Conservation (phyloP, 345 rosid genomes). For the Eucalyptus regnans region DNA sequence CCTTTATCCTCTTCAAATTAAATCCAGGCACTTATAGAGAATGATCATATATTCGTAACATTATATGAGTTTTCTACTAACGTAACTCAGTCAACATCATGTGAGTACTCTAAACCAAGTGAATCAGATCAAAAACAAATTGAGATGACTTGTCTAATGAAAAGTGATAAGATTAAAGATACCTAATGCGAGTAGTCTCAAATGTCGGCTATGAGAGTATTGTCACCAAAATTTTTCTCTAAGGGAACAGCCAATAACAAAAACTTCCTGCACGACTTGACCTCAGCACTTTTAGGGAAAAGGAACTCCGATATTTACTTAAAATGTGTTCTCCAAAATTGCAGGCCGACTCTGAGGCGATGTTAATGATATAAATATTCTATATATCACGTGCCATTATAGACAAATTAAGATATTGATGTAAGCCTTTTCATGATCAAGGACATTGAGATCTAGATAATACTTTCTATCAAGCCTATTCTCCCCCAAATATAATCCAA, state of each 20-base stretch:
- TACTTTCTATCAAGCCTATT: neutral
- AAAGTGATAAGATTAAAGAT: neutral
- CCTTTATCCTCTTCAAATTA: neutral
- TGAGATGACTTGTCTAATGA: neutral
- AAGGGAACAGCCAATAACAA: fast-evolving
- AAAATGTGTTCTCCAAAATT: neutral
- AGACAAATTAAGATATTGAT: neutral
- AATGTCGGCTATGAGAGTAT: no score
- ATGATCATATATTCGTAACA: neutral
- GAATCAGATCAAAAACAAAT: neutral
- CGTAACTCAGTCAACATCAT: neutral
- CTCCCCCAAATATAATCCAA: neutral
- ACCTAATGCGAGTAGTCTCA: no score
- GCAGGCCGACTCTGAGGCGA: fast-evolving
- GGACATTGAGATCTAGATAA: neutral
- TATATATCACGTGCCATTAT: neutral
- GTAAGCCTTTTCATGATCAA: neutral
- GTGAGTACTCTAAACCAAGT: neutral
- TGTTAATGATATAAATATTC: neutral
- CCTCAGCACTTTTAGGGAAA: neutral
- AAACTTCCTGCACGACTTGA: no score
- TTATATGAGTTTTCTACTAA: neutral
- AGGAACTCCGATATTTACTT: neutral
- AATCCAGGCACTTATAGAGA: neutral
- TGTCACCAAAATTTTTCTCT: no score